phyloP scores from a whole-genome alignment of 805 yeast genomes.

The Tetrapisispora iriomotensis region DNA sequence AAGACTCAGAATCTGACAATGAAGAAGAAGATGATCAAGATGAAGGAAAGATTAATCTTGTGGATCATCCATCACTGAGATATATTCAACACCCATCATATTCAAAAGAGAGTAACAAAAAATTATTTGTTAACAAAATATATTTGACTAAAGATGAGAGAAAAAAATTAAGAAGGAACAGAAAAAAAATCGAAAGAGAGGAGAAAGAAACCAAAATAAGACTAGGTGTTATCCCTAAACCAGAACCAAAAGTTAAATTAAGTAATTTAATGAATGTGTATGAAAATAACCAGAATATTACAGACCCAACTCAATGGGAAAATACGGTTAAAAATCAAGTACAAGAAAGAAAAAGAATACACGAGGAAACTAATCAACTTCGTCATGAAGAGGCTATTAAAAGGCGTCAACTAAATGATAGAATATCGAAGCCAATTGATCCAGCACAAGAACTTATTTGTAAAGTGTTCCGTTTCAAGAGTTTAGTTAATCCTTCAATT shows the following conservation, averaged over 20 bases:
- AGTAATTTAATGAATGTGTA: slow-evolving; percentile 78
- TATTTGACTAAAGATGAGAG: slow-evolving; percentile 68
- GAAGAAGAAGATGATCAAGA: slow-evolving; percentile 29
- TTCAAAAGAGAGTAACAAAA: slow-evolving; percentile 39
- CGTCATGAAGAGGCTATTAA: slow-evolving; percentile 34
- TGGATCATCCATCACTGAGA: slow-evolving; percentile 42
- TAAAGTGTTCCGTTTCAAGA: slow-evolving; percentile 48
- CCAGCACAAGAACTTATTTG: slow-evolving; percentile 7
- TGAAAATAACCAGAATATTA: slow-evolving; percentile 68
- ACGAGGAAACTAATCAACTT: slow-evolving; percentile 48
- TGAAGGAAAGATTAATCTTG: background rate
- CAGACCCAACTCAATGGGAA: slow-evolving; percentile 85
- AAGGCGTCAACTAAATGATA: slow-evolving; percentile 4
- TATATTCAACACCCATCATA: slow-evolving; percentile 76
- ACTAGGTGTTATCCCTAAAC: slow-evolving; percentile 77
- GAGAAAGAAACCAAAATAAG: slow-evolving; percentile 70
- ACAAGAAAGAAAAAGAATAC: slow-evolving; percentile 47
- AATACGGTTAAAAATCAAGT: slow-evolving; percentile 59
- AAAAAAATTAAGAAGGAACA: slow-evolving; percentile 62
- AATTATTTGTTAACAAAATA: slow-evolving; percentile 36
- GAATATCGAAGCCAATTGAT: background rate
- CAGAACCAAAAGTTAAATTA: slow-evolving; percentile 79
- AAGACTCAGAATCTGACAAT: slow-evolving; percentile 15
- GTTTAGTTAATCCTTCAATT: slow-evolving; percentile 54
- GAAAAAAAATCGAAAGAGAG: slow-evolving; percentile 50